A percentile compares a stretch with the other conserved stretches of the same genome.
These are phyloP conservation scores for Ogataea siamensis DNA, from an alignment of 805 yeast genomes.

Conservation along the genomic window DNA sequence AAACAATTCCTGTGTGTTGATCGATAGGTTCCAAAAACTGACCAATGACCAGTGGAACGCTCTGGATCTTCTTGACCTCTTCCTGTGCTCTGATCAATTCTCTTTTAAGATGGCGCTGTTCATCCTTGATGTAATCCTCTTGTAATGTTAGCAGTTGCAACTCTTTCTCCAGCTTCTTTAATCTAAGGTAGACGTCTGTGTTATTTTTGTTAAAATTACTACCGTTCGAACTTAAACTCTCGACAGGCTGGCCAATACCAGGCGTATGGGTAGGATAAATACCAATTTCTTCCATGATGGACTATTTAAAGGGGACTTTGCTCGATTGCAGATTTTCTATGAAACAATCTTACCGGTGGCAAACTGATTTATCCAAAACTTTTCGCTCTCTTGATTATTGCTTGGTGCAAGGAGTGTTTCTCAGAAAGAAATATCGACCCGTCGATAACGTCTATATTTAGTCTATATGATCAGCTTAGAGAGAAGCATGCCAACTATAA, in stretches of 20 bases:
- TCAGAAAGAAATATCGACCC: slow-evolving; percentile 11
- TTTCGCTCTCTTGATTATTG: slow-evolving; percentile 2
- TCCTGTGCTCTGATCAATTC: slow-evolving; percentile 97
- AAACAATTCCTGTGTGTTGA: slow-evolving; percentile 92
- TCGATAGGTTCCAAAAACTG: slow-evolving; percentile 98
- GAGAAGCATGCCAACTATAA: slow-evolving; percentile 5
- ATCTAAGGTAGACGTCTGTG: slow-evolving; percentile 73
- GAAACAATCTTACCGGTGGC: slow-evolving; percentile 15
- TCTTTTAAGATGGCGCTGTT: slow-evolving; percentile 92
- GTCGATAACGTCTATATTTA: slow-evolving; percentile 4
- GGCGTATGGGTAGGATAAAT: slow-evolving; percentile 37
- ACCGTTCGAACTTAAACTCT: slow-evolving; percentile 25
- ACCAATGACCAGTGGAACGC: slow-evolving; percentile 97
- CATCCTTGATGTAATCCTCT: slow-evolving; percentile 97
- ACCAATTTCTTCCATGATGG: slow-evolving; percentile 62
- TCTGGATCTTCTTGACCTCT: slow-evolving; percentile 95
- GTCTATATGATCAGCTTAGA: slow-evolving; percentile 6
- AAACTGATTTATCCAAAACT: slow-evolving; percentile 12
- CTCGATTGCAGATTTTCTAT: neutral
- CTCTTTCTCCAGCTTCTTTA: slow-evolving; percentile 89
- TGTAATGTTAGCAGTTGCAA: slow-evolving; percentile 80
- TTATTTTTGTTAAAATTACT: slow-evolving; percentile 24
- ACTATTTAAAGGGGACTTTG: neutral
- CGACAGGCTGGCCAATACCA: slow-evolving; percentile 27
- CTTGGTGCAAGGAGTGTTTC: slow-evolving; percentile 8